Evolutionary conservation across 306 rosid species (phyloP).

Genomic region (Trichosanthes cucumerina): DNA sequence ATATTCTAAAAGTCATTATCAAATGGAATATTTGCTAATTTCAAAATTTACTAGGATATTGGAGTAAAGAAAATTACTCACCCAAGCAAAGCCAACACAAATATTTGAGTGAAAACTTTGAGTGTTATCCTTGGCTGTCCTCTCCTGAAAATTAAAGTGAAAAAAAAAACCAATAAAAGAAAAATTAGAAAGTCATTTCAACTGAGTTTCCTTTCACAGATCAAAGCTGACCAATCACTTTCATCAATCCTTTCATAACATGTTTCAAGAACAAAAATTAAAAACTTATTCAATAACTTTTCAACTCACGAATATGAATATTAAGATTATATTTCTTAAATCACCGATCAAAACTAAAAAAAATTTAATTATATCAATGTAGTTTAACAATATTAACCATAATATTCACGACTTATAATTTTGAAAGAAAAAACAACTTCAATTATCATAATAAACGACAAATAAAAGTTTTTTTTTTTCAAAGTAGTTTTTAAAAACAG

Average conservation of each 20-base stretch:
- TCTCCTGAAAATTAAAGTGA: constrained; percentile 36
- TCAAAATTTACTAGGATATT: neutral
- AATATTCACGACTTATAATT: neutral
- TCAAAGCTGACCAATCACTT: neutral
- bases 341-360: too few relatives aligned
- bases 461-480: too few relatives aligned
- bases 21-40: neutral
- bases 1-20: neutral
- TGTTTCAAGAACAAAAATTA: too few relatives aligned
- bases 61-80: constrained; percentile 16
- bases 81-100: constrained; percentile 79
- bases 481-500: too few relatives aligned
- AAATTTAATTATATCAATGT: too few relatives aligned
- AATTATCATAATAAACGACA: too few relatives aligned
- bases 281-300: too few relatives aligned
- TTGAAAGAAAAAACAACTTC: neutral
- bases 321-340: too few relatives aligned
- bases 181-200: neutral
- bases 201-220: neutral
- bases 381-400: too few relatives aligned
- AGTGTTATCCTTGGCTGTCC: constrained; percentile 70
- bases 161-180: too few relatives aligned
- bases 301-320: neutral
- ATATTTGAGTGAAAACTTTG: constrained; percentile 57
- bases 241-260: too few relatives aligned